Conservation (phyloP, 2,329 filamentous ascomycete species). For the Apiospora aurea region DNA sequence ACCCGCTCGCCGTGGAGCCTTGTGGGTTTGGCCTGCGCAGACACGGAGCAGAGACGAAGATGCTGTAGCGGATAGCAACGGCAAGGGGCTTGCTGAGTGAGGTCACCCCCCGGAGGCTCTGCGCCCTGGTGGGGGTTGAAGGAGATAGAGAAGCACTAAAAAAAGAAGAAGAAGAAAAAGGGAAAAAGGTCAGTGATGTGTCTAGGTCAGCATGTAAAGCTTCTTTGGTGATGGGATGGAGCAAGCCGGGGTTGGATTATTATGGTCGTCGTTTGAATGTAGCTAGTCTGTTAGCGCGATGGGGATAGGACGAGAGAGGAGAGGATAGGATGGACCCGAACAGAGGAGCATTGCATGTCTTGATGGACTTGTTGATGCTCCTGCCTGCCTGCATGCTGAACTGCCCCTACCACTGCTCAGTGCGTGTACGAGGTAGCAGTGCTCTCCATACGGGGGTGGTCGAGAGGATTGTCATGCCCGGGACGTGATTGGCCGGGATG, state of each 20-base stretch:
- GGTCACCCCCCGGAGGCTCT: not conserved
- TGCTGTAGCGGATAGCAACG: not conserved
- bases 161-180: not conserved
- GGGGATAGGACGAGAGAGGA: not conserved
- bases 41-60: too few species aligned
- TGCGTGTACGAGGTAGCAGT: not conserved
- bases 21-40: not conserved
- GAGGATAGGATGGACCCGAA: not conserved
- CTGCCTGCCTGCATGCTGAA: too few species aligned
- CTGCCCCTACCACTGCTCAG: too few species aligned
- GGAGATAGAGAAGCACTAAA: not conserved
- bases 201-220: not conserved
- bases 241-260: slow-evolving; percentile 3
- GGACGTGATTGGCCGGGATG: not conserved
- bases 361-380: too few species aligned
- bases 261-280: not conserved
- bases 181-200: not conserved
- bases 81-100: not conserved
- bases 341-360: not conserved
- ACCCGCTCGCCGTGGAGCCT: not conserved
- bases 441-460: not conserved
- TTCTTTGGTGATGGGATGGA: not conserved
- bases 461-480: not conserved
- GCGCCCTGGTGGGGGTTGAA: not conserved
- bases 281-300: not conserved